Conservation (phyloP, 2,329 filamentous ascomycete genomes). For the Xylaria arbuscula region DNA sequence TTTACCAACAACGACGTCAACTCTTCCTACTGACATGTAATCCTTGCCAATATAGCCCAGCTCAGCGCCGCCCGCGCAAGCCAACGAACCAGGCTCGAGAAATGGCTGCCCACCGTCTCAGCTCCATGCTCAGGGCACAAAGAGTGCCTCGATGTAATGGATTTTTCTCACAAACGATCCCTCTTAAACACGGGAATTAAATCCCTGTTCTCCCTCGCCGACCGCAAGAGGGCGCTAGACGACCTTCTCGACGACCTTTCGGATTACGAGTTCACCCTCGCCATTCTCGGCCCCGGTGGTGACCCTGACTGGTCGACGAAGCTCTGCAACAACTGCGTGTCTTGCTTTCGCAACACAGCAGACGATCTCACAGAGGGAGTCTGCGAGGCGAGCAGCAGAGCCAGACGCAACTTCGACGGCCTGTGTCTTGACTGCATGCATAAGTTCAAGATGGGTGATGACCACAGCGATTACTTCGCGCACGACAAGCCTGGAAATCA, state of each 20-base stretch:
- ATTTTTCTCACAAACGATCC: not conserved
- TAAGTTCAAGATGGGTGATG: constrained; percentile 18
- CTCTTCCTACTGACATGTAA: not conserved
- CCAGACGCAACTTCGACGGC: constrained; percentile 7
- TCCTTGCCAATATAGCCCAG: not conserved
- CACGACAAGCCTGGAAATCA: not conserved
- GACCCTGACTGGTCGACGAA: not conserved
- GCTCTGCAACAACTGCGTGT: not conserved
- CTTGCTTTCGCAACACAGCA: not conserved
- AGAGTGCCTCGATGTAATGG: constrained; percentile 7
- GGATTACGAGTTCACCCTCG: not conserved
- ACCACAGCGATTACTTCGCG: constrained; percentile 17
- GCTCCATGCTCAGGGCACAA: not conserved
- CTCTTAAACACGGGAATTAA: not conserved
- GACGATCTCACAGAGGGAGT: not conserved
- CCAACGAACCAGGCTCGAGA: constrained; percentile 3
- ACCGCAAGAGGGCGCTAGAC: not conserved
- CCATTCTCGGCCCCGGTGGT: not conserved
- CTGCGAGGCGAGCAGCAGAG: not conserved
- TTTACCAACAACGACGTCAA: not conserved
- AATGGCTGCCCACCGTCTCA: not conserved
- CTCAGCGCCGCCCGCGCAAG: not conserved
- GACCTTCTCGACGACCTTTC: constrained; percentile 7
- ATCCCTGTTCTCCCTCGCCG: not conserved
- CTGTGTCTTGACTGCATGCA: constrained; percentile 22